Evolutionary conservation across 2,329 filamentous ascomycete genomes (phyloP).

Genomic region (Fusarium fujikuroi): DNA sequence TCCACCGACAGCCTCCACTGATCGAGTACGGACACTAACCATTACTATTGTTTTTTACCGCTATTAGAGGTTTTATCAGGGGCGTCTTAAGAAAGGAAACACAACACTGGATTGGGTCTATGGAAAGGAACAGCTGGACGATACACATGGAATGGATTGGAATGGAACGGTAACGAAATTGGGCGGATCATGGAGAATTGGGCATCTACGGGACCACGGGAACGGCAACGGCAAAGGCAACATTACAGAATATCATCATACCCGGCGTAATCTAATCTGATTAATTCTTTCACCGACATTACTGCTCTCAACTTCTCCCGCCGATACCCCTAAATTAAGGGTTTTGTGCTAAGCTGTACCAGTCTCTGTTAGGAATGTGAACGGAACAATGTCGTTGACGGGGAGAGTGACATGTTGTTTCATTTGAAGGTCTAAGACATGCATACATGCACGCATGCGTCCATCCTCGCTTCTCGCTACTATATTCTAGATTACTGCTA

Average conservation of each 20-base stretch:
- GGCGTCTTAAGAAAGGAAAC: constrained; percentile 24
- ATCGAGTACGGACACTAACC: neutral
- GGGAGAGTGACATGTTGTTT: constrained; percentile 17
- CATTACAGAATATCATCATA: constrained; percentile 25
- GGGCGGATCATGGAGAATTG: constrained; percentile 8
- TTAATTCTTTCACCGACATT: constrained; percentile 3
- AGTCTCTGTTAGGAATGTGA: constrained; percentile 22
- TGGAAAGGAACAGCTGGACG: constrained; percentile 22
- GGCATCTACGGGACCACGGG: constrained; percentile 21
- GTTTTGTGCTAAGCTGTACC: neutral
- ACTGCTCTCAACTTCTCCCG: neutral
- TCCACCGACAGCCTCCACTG: constrained; percentile 42
- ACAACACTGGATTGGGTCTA: constrained; percentile 15
- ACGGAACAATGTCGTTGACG: constrained; percentile 26
- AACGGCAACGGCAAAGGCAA: constrained; percentile 8
- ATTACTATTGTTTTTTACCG: constrained; percentile 3
- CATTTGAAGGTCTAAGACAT: constrained; percentile 30
- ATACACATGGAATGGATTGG: constrained; percentile 10
- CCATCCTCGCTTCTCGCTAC: constrained; percentile 13
- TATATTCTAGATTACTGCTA: neutral
- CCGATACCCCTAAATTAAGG: neutral
- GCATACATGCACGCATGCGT: neutral
- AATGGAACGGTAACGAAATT: constrained; percentile 1
- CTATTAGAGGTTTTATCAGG: constrained; percentile 4
- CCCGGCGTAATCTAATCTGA: constrained; percentile 34